Percentiles rank a stretch among this genome's conserved stretches.
Evolutionary conservation across 2,329 filamentous ascomycete genomes (phyloP).

Genomic region (Microsporum audouinii): DNA sequence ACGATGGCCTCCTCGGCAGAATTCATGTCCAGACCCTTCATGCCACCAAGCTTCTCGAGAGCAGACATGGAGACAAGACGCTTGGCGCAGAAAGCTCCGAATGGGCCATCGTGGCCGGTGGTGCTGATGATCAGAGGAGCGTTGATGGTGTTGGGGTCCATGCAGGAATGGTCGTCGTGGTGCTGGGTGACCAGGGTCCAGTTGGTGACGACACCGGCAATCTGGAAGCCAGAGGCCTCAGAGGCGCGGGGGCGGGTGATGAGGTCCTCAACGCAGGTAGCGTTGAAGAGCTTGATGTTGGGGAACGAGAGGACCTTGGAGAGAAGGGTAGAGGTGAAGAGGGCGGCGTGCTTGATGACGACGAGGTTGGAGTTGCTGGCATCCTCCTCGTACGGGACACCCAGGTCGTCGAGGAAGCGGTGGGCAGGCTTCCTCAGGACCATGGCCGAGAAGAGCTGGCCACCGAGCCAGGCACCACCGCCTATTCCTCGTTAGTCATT

Average conservation of each 20-base stretch:
- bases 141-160: conserved; percentile 97
- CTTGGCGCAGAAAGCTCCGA: conserved; percentile 85
- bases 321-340: conserved; percentile 82
- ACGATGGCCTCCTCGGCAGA: conserved; percentile 85
- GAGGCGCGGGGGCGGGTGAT: conserved; percentile 60
- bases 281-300: conserved; percentile 95
- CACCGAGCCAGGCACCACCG: conserved; percentile 84
- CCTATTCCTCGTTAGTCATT: conserved; percentile 34
- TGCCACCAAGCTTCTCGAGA: conserved; percentile 73
- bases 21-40: conserved; percentile 91
- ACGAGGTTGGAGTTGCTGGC: conserved; percentile 77
- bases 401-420: conserved; percentile 67
- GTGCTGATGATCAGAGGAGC: conserved; percentile 79
- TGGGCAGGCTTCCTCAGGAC: conserved; percentile 89
- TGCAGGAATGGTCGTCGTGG: conserved; percentile 83
- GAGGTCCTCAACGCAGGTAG: conserved; percentile 81
- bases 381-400: conserved; percentile 78
- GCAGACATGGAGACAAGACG: conserved; percentile 78
- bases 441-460: conserved; percentile 92
- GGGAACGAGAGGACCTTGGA: conserved; percentile 72
- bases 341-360: conserved; percentile 84
- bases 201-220: conserved; percentile 88
- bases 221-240: conserved; percentile 47
- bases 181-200: conserved; percentile 86
- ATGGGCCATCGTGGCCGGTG: conserved; percentile 82